Percentiles rank a stretch among this genome's conserved stretches.
These are phyloP conservation scores for Nakazawaea peltata DNA, from an alignment of 805 yeast species.

Conservation along the genomic window DNA sequence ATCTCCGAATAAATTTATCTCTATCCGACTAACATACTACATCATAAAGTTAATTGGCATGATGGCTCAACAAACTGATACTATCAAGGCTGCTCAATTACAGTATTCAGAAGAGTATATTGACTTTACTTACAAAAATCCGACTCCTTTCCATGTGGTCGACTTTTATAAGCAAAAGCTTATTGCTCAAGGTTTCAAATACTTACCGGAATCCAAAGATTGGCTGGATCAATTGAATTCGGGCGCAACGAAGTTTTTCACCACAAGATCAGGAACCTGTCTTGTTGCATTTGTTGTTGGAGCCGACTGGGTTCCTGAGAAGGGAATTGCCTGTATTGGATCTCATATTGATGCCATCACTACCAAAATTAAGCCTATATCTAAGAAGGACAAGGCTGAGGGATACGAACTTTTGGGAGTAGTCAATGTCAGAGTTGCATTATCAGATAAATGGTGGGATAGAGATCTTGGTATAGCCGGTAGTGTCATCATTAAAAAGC, in stretches of 20 bases:
- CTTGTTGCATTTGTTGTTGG: constrained; percentile 69
- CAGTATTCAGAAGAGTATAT: constrained; percentile 35
- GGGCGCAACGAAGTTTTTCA: constrained; percentile 49
- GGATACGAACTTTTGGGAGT: constrained; percentile 76
- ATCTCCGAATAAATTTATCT: too few species aligned
- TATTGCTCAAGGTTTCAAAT: constrained; percentile 52
- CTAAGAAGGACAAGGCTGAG: constrained; percentile 50
- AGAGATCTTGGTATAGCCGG: constrained; percentile 86
- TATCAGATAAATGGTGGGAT: constrained; percentile 66
- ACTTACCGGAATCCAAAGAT: constrained; percentile 51
- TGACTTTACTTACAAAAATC: constrained; percentile 61
- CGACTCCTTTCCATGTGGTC: constrained; percentile 75
- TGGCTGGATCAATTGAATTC: constrained; percentile 30
- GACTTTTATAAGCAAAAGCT: constrained; percentile 38
- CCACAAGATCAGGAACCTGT: constrained; percentile 60
- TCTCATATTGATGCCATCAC: constrained; percentile 72
- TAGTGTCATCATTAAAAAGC: constrained; percentile 50
- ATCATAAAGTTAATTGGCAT: too few species aligned
- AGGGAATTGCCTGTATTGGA: constrained; percentile 64
- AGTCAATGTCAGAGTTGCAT: constrained; percentile 75
- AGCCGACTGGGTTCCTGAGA: constrained; percentile 49
- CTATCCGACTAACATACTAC: too few species aligned
- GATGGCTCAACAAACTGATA: too few species aligned
- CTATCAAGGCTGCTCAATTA: background rate
- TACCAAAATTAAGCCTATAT: constrained; percentile 61